Base-by-base conservation (phyloP, 1,139 yeast genomes). In the Lodderomyces jiufengensis region DNA sequence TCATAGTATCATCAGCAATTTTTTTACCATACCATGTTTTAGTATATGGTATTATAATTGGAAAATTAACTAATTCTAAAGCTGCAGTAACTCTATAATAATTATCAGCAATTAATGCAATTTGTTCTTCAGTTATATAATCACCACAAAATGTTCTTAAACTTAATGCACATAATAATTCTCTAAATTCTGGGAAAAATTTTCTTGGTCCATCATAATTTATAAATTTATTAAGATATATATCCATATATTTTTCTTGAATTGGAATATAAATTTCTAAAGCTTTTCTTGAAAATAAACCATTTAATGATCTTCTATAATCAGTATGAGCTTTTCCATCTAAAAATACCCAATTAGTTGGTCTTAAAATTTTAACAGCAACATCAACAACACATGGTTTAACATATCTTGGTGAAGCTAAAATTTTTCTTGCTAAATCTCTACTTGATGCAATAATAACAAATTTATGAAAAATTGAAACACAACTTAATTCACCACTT, bases 361-460 rank as follows among this genome's bases (percentile, higher is more conserved):
- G 97, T 62, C 97, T 78, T 54, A 92, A 70, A 49, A 92, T 86
- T 66, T 90, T 92, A 48, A 80, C 71, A 14, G 97, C 98, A 38
- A 88, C 97, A 57, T 92, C 98, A 46, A 92, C 98, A 43, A 92
- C 95, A 69, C 98, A 92, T 6, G 98, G 98, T 60, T 88, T 88
- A 42, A 87, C 97, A 55, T 73, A 92, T 40, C 78, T 73, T 24
- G 97, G 95, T 21, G 95, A 80, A 52, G 79, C 81, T 51, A 92
- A 73, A 43, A 88, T 81, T 55, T 92, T 92, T 61, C 97, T 78
- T 18, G 97, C 85, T 48, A 92, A 71, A 50, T 90, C 97, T 54
- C 96, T 79, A 27, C 84, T 74, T 7, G 95, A 81, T 9, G 97
- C 97, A 63, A 92, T 88, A 39, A 92, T 95, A 33, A 92, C 98